phyloP scores from a whole-genome alignment of 2,329 filamentous ascomycete species.

The Venturia aucupariae region DNA sequence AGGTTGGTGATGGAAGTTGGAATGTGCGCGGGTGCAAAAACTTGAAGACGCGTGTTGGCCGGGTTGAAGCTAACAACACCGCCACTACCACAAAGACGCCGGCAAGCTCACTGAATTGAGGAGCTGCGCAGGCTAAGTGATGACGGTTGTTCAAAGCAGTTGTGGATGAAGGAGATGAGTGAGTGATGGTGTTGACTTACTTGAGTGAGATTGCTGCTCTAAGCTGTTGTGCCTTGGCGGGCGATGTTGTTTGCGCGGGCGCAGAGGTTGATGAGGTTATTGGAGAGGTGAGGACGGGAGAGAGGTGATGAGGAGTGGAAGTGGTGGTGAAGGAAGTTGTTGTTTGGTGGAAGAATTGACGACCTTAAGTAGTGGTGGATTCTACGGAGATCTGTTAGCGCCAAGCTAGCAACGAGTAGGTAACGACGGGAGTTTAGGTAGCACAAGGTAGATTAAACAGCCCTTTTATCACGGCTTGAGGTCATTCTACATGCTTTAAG shows the following conservation, averaged over 20 bases:
- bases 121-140: not conserved
- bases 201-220: not conserved
- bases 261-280: not conserved
- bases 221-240: not conserved
- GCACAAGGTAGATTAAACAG: not conserved
- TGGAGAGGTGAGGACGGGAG: not conserved
- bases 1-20: not conserved
- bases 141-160: not conserved
- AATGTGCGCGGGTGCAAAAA: not conserved
- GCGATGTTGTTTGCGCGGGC: not conserved
- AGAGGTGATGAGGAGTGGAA: not conserved
- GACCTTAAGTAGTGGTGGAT: too few relatives aligned
- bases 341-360: not conserved
- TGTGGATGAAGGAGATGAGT: not conserved
- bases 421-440: too few relatives aligned
- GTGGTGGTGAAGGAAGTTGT: not conserved
- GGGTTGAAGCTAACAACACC: not conserved
- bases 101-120: not conserved
- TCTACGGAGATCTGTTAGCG: not conserved
- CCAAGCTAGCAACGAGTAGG: too few relatives aligned
- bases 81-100: not conserved
- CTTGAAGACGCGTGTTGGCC: not conserved
- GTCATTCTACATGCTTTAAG: too few relatives aligned
- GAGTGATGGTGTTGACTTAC: slow-evolving; percentile 1
- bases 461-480: not conserved